Percentiles rank a stretch among this genome's conserved stretches.
phyloP scores from a whole-genome alignment of 2,329 filamentous ascomycete genomes.

The Colletotrichum sp. region DNA sequence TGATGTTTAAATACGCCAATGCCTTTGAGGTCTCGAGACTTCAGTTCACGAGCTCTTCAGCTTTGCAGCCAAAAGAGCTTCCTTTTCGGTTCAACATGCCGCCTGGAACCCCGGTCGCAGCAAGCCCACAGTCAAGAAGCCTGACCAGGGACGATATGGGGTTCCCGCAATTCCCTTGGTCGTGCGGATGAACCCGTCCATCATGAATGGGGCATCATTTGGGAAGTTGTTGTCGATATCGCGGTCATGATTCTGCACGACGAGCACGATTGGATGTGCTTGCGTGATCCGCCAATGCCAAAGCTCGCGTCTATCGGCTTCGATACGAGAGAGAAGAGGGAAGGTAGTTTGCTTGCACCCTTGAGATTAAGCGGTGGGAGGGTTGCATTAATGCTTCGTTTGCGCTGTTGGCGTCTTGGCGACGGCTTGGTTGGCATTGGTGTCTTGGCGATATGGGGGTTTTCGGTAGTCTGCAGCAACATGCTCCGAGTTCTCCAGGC shows the following conservation, averaged over 20 bases:
- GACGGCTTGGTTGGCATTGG: not conserved
- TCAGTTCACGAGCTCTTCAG: not conserved
- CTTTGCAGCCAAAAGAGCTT: not conserved
- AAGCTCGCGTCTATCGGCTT: not conserved
- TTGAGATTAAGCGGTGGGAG: not conserved
- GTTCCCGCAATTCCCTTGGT: not conserved
- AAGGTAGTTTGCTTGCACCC: slow-evolving; percentile 9
- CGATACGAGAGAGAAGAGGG: slow-evolving; percentile 1
- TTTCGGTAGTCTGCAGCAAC: not conserved
- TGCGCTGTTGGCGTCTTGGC: slow-evolving; percentile 14
- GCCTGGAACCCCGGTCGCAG: not conserved
- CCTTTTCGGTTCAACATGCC: not conserved
- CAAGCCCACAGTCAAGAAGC: not conserved
- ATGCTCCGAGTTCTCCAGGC: not conserved
- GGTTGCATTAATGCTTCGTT: slow-evolving; percentile 4
- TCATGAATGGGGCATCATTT: not conserved
- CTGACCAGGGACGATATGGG: not conserved
- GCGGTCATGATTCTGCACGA: not conserved
- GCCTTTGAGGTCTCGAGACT: not conserved
- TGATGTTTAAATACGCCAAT: not conserved
- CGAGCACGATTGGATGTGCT: not conserved
- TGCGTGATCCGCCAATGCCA: slow-evolving; percentile 1
- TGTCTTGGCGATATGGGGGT: not conserved
- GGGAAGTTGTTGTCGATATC: not conserved
- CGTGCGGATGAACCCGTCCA: not conserved